Evolutionary conservation across 768 basidiomycete species (phyloP).

Genomic region (Tremella fuciformis): DNA sequence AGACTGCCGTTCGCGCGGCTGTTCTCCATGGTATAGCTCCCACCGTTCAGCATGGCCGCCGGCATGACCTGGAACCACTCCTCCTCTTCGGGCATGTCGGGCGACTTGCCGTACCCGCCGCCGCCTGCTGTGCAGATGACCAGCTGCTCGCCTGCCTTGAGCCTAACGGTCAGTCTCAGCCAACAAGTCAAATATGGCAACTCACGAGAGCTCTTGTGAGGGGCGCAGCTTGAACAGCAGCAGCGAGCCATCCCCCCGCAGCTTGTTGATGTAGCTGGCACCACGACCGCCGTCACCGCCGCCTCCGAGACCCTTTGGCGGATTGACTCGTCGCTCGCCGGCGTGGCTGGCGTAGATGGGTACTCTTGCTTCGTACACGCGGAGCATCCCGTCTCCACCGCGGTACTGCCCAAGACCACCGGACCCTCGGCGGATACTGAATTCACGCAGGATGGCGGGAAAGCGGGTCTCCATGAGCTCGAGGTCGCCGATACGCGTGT

Average conservation of each 20-base stretch:
- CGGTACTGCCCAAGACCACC: slow-evolving; percentile 10
- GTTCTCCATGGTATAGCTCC: no score
- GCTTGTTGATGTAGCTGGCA: slow-evolving; percentile 5
- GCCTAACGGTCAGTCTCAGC: not conserved
- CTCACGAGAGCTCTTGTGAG: slow-evolving; percentile 2
- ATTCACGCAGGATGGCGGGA: slow-evolving; percentile 17
- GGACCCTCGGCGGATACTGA: slow-evolving; percentile 15
- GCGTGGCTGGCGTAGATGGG: slow-evolving; percentile 3
- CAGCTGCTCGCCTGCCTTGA: slow-evolving; percentile 12
- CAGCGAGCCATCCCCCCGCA: not conserved
- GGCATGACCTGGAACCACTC: no score
- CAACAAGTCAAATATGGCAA: not conserved
- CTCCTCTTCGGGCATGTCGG: not conserved
- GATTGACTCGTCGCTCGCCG: slow-evolving; percentile 14
- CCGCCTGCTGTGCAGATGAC: slow-evolving; percentile 15
- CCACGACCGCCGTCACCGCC: slow-evolving; percentile 11
- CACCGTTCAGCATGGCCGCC: no score
- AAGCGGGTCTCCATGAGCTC: slow-evolving; percentile 15
- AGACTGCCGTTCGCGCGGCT: slow-evolving; percentile 4
- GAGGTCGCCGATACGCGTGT: slow-evolving; percentile 21
- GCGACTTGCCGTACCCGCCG: slow-evolving; percentile 12
- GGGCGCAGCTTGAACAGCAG: slow-evolving; percentile 1
- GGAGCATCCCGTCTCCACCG: slow-evolving; percentile 11
- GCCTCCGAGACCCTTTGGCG: slow-evolving; percentile 14
- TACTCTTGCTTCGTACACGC: not conserved